Percentiles rank a stretch among this genome's conserved stretches.
phyloP scores from a whole-genome alignment of 2,329 filamentous ascomycete genomes.

The Annulohypoxylon truncatum region DNA sequence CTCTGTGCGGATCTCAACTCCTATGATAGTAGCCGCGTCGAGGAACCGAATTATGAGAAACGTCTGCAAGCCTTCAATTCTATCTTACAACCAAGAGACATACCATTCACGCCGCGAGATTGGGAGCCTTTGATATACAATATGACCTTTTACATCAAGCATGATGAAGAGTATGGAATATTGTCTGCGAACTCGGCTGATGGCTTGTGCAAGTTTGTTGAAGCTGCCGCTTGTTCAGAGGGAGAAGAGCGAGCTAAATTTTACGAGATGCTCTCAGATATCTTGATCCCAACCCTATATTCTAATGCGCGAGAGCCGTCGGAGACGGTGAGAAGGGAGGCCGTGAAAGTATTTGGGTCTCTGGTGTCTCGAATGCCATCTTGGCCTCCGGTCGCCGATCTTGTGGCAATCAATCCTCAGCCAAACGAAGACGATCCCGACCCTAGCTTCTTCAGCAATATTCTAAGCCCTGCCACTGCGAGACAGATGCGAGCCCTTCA shows the following conservation, averaged over 20 bases:
- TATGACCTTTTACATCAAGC: slow-evolving; percentile 85
- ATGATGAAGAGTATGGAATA: slow-evolving; percentile 89
- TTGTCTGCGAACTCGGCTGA: slow-evolving; percentile 83
- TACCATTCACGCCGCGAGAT: slow-evolving; percentile 73
- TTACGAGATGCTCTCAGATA: slow-evolving; percentile 67
- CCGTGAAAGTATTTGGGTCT: slow-evolving; percentile 81
- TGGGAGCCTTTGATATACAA: slow-evolving; percentile 93
- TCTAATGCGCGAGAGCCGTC: slow-evolving; percentile 80
- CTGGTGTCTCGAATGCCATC: slow-evolving; percentile 76
- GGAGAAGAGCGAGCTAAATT: slow-evolving; percentile 60
- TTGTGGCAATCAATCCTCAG: slow-evolving; percentile 73
- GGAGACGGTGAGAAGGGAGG: slow-evolving; percentile 86
- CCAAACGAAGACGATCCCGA: slow-evolving; percentile 72
- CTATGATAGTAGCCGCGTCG: slow-evolving; percentile 75
- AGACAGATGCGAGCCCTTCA: slow-evolving; percentile 86
- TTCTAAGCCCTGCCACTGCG: slow-evolving; percentile 89
- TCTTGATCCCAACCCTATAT: slow-evolving; percentile 81
- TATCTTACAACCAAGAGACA: slow-evolving; percentile 73
- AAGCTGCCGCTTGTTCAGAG: slow-evolving; percentile 64
- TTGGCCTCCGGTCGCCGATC: slow-evolving; percentile 78
- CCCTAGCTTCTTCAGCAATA: slow-evolving; percentile 88
- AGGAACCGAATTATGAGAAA: slow-evolving; percentile 88
- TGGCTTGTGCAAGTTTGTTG: slow-evolving; percentile 80
- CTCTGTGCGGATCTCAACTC: slow-evolving; percentile 87
- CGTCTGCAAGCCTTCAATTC: slow-evolving; percentile 80